These are phyloP conservation scores for Salvia hispanica DNA, from an alignment of 257 asterid genomes.

Conservation along the genomic window DNA sequence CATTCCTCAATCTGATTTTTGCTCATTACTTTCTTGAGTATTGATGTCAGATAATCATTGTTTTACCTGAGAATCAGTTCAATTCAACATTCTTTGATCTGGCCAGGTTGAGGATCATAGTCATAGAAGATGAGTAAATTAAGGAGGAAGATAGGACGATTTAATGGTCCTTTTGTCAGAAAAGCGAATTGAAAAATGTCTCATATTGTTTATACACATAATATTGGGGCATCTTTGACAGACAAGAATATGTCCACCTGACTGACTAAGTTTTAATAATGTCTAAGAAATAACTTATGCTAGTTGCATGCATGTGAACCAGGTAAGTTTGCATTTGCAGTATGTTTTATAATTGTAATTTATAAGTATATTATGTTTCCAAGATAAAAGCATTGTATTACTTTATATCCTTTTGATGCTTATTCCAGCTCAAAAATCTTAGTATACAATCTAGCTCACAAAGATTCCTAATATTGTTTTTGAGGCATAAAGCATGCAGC, in stretches of 20 bases:
- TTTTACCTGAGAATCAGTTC: not conserved
- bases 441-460: not conserved
- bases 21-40: not conserved
- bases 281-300: too few species aligned
- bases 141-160: not conserved
- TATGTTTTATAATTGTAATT: not conserved
- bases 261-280: too few species aligned
- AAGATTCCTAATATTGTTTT: not conserved
- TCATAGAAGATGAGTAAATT: not conserved
- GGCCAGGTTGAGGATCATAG: not conserved
- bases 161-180: not conserved
- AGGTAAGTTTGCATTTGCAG: not conserved
- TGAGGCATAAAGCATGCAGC: constrained; percentile 5
- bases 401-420: not conserved
- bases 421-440: not conserved
- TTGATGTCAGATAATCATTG: not conserved
- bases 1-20: not conserved
- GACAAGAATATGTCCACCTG: too few species aligned
- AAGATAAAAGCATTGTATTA: not conserved
- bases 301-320: not conserved
- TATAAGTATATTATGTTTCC: not conserved
- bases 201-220: not conserved
- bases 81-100: not conserved
- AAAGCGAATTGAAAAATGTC: not conserved
- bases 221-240: not conserved